phyloP scores from a whole-genome alignment of 2,329 filamentous ascomycete genomes.

The Apiospora aurea region DNA sequence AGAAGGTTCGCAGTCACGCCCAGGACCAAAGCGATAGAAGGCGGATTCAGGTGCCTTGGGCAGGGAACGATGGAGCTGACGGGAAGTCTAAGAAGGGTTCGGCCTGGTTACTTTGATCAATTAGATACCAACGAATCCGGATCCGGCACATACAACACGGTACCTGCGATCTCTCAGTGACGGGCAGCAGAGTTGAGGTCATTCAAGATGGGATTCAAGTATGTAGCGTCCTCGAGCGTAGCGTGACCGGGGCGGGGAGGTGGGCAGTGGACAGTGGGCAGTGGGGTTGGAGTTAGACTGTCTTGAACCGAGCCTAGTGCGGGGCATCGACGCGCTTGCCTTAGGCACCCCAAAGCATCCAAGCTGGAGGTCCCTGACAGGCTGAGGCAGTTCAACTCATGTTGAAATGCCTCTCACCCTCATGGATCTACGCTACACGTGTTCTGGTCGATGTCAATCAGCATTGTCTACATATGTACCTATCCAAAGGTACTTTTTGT shows the following conservation, averaged over 20 bases:
- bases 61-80: not conserved
- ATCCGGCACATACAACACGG: not conserved
- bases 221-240: not conserved
- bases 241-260: not conserved
- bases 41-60: not conserved
- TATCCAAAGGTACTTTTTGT: not conserved
- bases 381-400: too few relatives aligned
- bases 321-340: constrained; percentile 10
- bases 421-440: too few relatives aligned
- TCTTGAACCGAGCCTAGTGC: not conserved
- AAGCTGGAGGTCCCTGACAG: not conserved
- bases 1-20: not conserved
- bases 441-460: too few relatives aligned
- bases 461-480: too few relatives aligned
- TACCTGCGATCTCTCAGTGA: not conserved
- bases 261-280: not conserved
- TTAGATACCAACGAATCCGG: not conserved
- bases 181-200: not conserved
- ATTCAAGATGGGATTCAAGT: not conserved
- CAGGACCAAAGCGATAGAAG: not conserved
- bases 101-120: not conserved
- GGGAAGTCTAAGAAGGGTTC: not conserved
- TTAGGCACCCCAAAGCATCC: not conserved
- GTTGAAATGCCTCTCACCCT: too few relatives aligned
- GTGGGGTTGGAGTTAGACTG: not conserved